Percentiles rank a stretch among this genome's conserved stretches.
Conservation (phyloP, 2,329 filamentous ascomycete species). For the Raffaelea deltoideospora region DNA sequence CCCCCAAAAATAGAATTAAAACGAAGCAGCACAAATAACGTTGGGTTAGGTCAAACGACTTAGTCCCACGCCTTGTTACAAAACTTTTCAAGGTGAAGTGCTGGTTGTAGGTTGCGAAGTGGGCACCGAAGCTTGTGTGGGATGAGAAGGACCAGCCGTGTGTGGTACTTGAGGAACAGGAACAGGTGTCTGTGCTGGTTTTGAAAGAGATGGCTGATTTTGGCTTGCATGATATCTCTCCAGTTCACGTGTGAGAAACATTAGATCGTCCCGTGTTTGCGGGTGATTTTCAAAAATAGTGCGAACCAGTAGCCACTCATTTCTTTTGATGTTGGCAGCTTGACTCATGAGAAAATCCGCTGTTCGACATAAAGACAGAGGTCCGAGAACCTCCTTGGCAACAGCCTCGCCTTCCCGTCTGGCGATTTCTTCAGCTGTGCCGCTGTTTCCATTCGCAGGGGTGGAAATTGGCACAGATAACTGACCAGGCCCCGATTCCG, state of each 20-base stretch:
- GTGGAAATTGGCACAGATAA: no score
- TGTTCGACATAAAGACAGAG: conserved; percentile 46
- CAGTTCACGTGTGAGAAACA: conserved; percentile 37
- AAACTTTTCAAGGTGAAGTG: neutral
- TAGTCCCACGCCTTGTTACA: no score
- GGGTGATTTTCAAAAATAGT: conserved; percentile 52
- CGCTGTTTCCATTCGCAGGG: no score
- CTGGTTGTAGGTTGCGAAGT: no score
- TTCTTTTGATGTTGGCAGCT: conserved; percentile 50
- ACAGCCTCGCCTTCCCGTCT: conserved; percentile 8
- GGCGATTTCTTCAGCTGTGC: conserved; percentile 14
- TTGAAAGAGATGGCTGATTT: neutral
- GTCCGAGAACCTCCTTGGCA: conserved; percentile 22
- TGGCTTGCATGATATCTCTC: conserved; percentile 22
- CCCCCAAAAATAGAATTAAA: no score
- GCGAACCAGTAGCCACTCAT: conserved; percentile 60
- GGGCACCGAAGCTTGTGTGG: no score
- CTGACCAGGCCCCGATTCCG: no score
- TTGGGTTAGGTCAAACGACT: no score
- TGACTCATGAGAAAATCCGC: conserved; percentile 56
- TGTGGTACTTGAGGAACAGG: conserved; percentile 11
- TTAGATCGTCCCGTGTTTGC: conserved; percentile 46
- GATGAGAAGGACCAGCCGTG: conserved; percentile 1
- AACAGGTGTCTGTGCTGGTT: conserved; percentile 11
- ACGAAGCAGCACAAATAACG: no score